Percentiles rank a stretch among this genome's conserved stretches.
Conservation (phyloP, 2,329 filamentous ascomycete species). For the Metarhizium sp. region DNA sequence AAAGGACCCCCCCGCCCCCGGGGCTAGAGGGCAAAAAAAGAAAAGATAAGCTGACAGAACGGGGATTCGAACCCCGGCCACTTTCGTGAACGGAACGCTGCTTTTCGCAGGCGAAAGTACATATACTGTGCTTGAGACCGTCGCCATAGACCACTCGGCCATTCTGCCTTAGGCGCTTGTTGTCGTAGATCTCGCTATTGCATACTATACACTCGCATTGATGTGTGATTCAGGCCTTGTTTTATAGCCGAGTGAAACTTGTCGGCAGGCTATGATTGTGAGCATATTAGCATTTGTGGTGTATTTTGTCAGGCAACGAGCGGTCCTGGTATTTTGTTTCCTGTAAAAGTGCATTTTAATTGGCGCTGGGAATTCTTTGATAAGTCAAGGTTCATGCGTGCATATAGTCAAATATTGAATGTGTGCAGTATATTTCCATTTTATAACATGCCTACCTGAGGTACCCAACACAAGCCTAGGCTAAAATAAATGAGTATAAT, state of each 20-base stretch:
- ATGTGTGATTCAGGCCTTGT: too few species aligned
- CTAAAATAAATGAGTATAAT: too few species aligned
- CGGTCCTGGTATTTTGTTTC: fast-evolving
- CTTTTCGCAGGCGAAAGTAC: slow-evolving; percentile 11
- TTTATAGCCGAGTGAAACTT: background rate
- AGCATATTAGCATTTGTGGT: background rate
- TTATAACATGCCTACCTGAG: too few species aligned
- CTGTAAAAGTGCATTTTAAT: too few species aligned
- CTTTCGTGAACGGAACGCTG: slow-evolving; percentile 16
- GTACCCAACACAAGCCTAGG: too few species aligned
- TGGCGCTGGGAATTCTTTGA: too few species aligned
- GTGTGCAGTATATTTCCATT: too few species aligned
- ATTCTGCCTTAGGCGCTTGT: slow-evolving; percentile 9
- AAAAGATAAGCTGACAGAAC: slow-evolving; percentile 10
- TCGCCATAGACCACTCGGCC: slow-evolving; percentile 16
- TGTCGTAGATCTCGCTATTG: background rate
- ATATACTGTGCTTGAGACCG: slow-evolving; percentile 13
- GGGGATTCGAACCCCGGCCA: slow-evolving; percentile 17
- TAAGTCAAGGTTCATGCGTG: too few species aligned
- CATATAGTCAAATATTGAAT: too few species aligned
- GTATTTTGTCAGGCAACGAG: background rate
- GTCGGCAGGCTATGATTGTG: background rate
- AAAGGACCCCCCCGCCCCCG: background rate
- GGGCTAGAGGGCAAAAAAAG: slow-evolving; percentile 6
- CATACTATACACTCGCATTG: background rate